Conservation (phyloP, 1,284 basidiomycete species). For the Calocybe gambosa region DNA sequence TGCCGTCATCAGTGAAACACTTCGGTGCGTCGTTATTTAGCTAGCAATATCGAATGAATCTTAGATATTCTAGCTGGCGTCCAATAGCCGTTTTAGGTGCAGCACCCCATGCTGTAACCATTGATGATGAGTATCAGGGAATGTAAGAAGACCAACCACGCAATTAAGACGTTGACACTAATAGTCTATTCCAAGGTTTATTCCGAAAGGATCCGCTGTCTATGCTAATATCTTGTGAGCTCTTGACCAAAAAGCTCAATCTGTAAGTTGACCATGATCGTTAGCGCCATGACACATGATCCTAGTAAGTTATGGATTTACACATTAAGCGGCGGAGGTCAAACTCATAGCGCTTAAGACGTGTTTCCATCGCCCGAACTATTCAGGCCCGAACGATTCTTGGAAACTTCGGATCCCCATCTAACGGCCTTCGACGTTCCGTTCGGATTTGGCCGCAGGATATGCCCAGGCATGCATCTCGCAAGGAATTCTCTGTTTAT, state of each 20-base stretch:
- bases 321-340: background rate
- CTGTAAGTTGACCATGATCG: background rate
- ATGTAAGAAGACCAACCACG: conserved; percentile 20
- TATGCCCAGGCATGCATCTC: conserved; percentile 43
- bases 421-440: conserved; percentile 36
- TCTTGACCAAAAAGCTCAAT: background rate
- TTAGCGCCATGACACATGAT: conserved; percentile 38
- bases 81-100: conserved; percentile 37
- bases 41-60: background rate
- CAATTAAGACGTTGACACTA: background rate
- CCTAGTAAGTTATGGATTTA: conserved; percentile 19
- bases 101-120: conserved; percentile 32
- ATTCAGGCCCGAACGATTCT: conserved; percentile 38
- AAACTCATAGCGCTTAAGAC: conserved; percentile 16
- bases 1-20: conserved; percentile 37
- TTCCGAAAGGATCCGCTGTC: conserved; percentile 38
- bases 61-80: conserved; percentile 28
- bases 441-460: conserved; percentile 41
- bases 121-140: conserved; percentile 34
- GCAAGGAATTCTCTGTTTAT: conserved; percentile 39
- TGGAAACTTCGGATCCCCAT: conserved; percentile 28
- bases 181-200: conserved; percentile 26
- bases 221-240: conserved; percentile 38
- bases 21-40: conserved; percentile 21
- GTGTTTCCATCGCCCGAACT: conserved; percentile 30